Evolutionary conservation across 805 yeast species (phyloP), one percentile per base, ranked within the genome.

Genomic region (Schizosaccharomyces octosporus): DNA sequence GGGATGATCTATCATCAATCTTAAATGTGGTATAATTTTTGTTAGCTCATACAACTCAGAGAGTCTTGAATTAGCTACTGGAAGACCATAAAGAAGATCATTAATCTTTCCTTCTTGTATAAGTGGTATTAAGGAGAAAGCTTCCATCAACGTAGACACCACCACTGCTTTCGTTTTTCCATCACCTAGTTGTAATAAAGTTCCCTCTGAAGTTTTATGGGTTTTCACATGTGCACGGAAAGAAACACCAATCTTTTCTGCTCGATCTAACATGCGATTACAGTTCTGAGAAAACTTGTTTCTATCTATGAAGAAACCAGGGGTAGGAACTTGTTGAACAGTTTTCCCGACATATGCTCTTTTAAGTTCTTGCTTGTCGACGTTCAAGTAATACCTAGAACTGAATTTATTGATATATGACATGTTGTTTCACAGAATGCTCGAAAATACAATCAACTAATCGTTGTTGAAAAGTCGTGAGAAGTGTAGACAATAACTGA

Each of bases 141-240:
- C 85, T 71, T 85, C 94, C 61, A 72, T 73, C 54, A 84, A 66
- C 0, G 93, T 85, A 1, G 88, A 82, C 1, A 84, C 85, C 3
- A 85, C 81, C 32, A 84, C 75, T 58, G 77, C 74, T 24, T 51
- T 51, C 59, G 74, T 73, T 21, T 81, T 75, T 41, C 68, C 71
- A n/a, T 59, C 62, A 0, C 74, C 72, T 4, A 70, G 63, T 77
- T 59, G 73, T 66, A 1, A 79, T 83, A 67, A 82, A 68, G 70
- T 82, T 85, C 54, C 78, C 68, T 27, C 69, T 66, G 2, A 81
- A 72, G 5, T 85, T 88, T 85, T 85, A 69, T 83, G 88, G 0
- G 93, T 85, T 69, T 85, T 85, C 27, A 85, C 80, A 68, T 84
- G 88, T 3, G 85, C 83, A 63, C 94, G 74, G 68, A 84, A 84